Base-by-base conservation (phyloP, 345 rosid species). In the Hibiscus syriacus region DNA sequence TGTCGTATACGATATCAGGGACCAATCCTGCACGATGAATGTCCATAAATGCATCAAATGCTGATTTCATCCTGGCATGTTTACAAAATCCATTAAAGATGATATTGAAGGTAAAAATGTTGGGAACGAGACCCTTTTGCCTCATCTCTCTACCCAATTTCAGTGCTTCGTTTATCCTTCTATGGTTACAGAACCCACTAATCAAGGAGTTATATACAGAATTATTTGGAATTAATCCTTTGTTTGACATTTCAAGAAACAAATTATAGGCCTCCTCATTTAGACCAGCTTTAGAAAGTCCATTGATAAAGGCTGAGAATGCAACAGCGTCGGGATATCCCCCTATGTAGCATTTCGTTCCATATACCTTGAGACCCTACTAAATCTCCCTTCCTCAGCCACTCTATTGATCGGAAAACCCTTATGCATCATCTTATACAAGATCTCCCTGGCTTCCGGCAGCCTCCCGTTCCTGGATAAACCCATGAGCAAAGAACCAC, bases 1-100 rank as follows among this genome's bases (percentile, higher is more conserved):
- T 87, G 76, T 89, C 87, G 81, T 83, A 87, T 53, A 87, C 82
- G 70, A 80, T 74, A 81, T 89, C 92, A 0, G 90, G 88, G 68
- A 68, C 68, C 70, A 89, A 41, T 48, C 96, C 92, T 17, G 32
- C 53, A 38, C 46, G 69, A 55, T 78, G 75, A 83, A 89, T 87
- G 59, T 80, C 74, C 72, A 67, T 60, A 52, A 77, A 81, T 7
- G 66, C 72, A 69, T 78, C 79, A 58, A 77, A 27, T 1, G 96
- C 92, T 53, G 80, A 72, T 73, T 73, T 81, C 87, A 89, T 73
- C 48, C 65, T 71, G 34, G 84, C 85, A 23, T 65, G 80, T 77
- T 77, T 85, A 73, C 96, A 89, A 68, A 77, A 80, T n/a, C 89
- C 86, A 57, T 77, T 76, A 34, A 89, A 85, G 67, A 89, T 82